Evolutionary conservation across 768 basidiomycete species (phyloP), one percentile per base, ranked within the genome.

Genomic region (Boletus sp.): DNA sequence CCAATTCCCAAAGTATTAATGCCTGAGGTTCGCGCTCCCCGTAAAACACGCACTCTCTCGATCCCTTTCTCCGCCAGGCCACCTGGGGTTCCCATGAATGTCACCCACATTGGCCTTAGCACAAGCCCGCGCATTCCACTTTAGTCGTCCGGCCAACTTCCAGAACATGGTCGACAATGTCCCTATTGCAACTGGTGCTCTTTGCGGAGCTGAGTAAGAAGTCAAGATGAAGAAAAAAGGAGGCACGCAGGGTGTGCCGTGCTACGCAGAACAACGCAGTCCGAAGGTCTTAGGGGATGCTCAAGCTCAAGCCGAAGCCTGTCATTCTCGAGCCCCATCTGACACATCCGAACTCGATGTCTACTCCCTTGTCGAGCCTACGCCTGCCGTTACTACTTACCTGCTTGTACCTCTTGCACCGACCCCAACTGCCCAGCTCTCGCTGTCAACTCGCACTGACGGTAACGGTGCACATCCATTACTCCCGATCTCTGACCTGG

Each of bases 101-200:
- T 88, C 30, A 71, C 81, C 0, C 86, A 90, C 58, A 81, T 94
- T 20, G 92, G 92, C 5, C 77, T 94, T 3, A 89, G 89, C 37
- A 80, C 83, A 0, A n/a, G 89, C 86, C 0, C 78, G 92, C 37
- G 89, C 84, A 64, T 94, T 94, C 70, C 84, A 85, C 24, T 82
- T 85, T 3, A 80, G 78, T 11, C 83, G 87, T 4, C 87, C 89
- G n/a, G n/a, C n/a, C 4, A 79, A 92, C 44, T 92, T 93, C 76
- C 85, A 91, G 68, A 85, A 89, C 67, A 70, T 94, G 41, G 83
- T 84, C 2, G 82, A 92, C 67, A 92, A 92, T 64, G 84, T 90
- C 1, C 92, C 92, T 7, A 73, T 94, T n/a, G 79, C 83, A 1
- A 82, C 81, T 9, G 81, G 92, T 28, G 86, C 92, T 3, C 75